Base-by-base conservation (phyloP, 306 rosid species). In the Fagus crenata region DNA sequence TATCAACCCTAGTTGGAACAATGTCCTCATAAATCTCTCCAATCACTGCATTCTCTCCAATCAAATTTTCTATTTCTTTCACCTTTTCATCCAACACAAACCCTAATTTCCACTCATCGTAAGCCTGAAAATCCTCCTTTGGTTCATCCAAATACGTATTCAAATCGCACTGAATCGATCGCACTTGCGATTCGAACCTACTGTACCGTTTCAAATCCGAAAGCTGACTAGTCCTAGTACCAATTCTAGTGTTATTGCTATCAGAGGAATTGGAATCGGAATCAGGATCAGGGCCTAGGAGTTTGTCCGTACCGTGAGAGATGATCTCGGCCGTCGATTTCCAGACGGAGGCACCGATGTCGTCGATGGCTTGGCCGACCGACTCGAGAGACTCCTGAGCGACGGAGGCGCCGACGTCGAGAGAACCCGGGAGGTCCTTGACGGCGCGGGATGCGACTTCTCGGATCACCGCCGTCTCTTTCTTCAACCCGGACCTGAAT, bases 401-500 rank as follows among this genome's bases (percentile, higher is more conserved):
- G 56, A 92, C 99, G 46, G 96, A 83, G 35, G 99, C 87, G 73
- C 98, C 98, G 43, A 15, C 91, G 41, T 95, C 99, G 2, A 95
- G 85, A 41, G 93, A 89, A 22, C 81, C 67, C 18, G 98, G 98
- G 40, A 95, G 86, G 73, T 85, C 93, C 83, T 69, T 81, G 73
- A 95, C 97, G 73, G 97, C 99, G 79, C 97, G 97, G 7, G 99
- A 95, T 13, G 99, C 96, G 22, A 84, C 97, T 71, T 88, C 91
- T 7, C 97, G 96, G 72, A 95, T 95, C 63, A 91, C 86, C 35
- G 90, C 76, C 51, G 99, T 89, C 77, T 95, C 99, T 63, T 59
- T 85, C 86, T 72, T 88, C 46, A 95, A 59, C 5, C 86, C 98
- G 28, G 96, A 92, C 13, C 98, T 81, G 79, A 95, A 89, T 35